phyloP scores from a whole-genome alignment of 2,329 filamentous ascomycete genomes.

The Cordyceps farinosa region DNA sequence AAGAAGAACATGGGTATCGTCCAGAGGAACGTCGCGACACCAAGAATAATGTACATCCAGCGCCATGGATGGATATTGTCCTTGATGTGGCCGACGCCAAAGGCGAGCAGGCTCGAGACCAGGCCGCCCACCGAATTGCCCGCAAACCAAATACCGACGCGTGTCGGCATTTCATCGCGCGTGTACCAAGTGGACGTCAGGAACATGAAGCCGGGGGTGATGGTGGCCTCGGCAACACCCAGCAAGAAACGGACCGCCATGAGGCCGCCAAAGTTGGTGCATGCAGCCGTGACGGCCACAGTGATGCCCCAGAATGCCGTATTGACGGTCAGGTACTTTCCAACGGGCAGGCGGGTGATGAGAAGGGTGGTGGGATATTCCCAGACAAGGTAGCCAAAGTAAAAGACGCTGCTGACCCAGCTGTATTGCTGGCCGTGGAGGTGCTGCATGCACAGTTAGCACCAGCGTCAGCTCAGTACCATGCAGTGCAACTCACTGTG shows the following conservation, averaged over 20 bases:
- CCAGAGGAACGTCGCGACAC: conserved; percentile 49
- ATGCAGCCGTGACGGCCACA: conserved; percentile 43
- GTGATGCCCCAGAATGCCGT: conserved; percentile 49
- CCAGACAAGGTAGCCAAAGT: conserved; percentile 46
- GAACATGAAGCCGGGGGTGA: conserved; percentile 54
- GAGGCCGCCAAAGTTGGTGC: conserved; percentile 46
- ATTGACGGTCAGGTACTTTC: conserved; percentile 45
- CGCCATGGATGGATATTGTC: conserved; percentile 47
- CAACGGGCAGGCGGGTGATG: conserved; percentile 44
- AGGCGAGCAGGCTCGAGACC: conserved; percentile 49
- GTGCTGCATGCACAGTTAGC: conserved; percentile 19
- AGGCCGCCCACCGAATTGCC: conserved; percentile 49
- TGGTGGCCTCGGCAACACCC: conserved; percentile 52
- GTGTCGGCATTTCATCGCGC: conserved; percentile 51
- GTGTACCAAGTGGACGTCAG: conserved; percentile 56
- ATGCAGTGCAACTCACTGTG: conserved; percentile 28
- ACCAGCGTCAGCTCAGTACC: neutral
- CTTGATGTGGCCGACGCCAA: conserved; percentile 52
- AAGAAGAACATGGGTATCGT: conserved; percentile 44
- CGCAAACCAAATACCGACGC: conserved; percentile 55
- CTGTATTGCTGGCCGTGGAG: conserved; percentile 51
- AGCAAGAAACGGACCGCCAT: conserved; percentile 51
- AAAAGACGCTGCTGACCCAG: conserved; percentile 53
- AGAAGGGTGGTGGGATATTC: conserved; percentile 48
- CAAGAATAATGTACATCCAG: conserved; percentile 57